Base-by-base conservation (phyloP, 306 rosid species). In the Vachellia pachyceras region DNA sequence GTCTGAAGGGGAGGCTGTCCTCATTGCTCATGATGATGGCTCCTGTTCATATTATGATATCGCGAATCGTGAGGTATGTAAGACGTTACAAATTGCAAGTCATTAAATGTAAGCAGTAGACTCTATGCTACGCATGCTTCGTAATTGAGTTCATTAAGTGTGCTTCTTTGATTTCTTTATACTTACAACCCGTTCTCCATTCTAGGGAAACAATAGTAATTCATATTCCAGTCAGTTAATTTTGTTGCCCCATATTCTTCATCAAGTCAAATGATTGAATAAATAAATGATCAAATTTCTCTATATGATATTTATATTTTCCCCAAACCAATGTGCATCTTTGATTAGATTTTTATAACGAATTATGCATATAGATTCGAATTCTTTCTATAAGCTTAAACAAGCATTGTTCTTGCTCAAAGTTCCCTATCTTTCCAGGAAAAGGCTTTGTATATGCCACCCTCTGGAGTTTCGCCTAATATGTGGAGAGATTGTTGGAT, bases 401-500 rank as follows among this genome's bases (percentile, higher is more conserved):
- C 37, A 39, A 57, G 55, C 47, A 12, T 20, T 63, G 37, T 75
- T 58, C 20, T 25, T 5, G 39, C 80, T 86, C 71, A 84, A 66
- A 80, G 45, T 60, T 60, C 57, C 17, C 67, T 35, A 23, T 69
- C 20, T 46, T 80, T 73, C 4, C 89, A 96, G 99, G 99, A 90
- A 77, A 96, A 96, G 82, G 84, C 90, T 41, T 89, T 85, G 68
- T 93, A 92, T 85, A 86, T 82, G 84, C 94, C 94, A 1, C 97
- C 97, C 36, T 52, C 67, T 2, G 98, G 90, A 79, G 84, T 90
- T 61, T 89, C 91, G 65, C 88, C 96, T 20, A 86, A 86, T 50
- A 86, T 90, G 73, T 96, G 98, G 99, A 86, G 98, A 55, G 99
- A 96, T 82, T 93, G 99, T 76, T 96, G 99, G 99, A 73, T 96